Base-by-base conservation (phyloP, 129 eudicot genomes). In the Mikania micrantha region DNA sequence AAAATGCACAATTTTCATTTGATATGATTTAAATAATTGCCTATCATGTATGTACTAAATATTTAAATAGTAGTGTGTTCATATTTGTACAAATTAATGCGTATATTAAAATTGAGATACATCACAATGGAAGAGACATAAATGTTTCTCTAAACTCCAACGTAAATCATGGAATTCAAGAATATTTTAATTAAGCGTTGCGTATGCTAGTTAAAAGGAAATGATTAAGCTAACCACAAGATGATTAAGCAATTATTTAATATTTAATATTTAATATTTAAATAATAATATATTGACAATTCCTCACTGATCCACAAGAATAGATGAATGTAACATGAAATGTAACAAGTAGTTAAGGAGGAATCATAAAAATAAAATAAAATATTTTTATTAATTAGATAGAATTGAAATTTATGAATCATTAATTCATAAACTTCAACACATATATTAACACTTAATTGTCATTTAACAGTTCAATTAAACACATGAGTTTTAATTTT, bases 101-200 rank as follows among this genome's bases (percentile, higher is more conserved):
- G n/a, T n/a, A n/a, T n/a, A n/a, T 9, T 61, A 48, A 36, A 42
- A 45, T 50, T n/a, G 27, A 31, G 60, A 74, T 59, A 56, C 25
- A 74, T 40, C 52, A 59, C 36, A 53, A 56, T 40, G 73, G 73
- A 65, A 53, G 47, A 53, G 47, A 44, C 67, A 74, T 53, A 24
- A 48, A 66, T 65, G 49, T 40, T 19, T 65, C 35, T 66, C 67
- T 32, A 74, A 56, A 74, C 59, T 54, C 57, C 19, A 74, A 41
- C 78, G 28, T 28, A 74, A 74, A 74, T 65, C 56, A 74, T 66
- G 73, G 67, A 41, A 66, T 25, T 66, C 12, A 20, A 40, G 2
- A 60, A 35, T 32, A 21, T 61, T 72, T 3, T 29, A 40, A 57
- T 31, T 0, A n/a, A n/a, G n/a, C n/a, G n/a, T n/a, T n/a, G n/a